Base-by-base conservation (phyloP, 441 rosid species). In the Gossypium lobatum region DNA sequence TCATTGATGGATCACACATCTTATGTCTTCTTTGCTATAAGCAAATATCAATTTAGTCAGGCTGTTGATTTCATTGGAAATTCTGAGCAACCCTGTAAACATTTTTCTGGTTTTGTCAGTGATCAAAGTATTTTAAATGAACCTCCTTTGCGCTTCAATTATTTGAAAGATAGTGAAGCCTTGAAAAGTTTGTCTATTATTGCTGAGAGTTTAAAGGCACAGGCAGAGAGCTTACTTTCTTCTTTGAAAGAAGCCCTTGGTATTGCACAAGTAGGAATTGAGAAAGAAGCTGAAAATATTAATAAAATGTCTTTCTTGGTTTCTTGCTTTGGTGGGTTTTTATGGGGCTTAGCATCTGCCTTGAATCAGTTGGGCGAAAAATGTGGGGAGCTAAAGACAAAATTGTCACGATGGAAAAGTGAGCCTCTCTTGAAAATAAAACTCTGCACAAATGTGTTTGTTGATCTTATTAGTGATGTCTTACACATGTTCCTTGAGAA, bases 1-100 rank as follows among this genome's bases (percentile, higher is more conserved):
- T 87, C 93, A 60, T 81, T 91, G 84, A 85, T 86, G 91, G 99
- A 95, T 81, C 93, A 87, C 84, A 91, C 99, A 6, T 91, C 94
- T 37, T 83, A 86, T 74, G 75, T 86, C 70, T 83, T 88, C 79
- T 75, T 85, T 76, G 85, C 83, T 37, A 53, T 87, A 72, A 83
- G 90, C 77, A 84, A 87, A 72, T 77, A 81, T 84, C 84, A 82
- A 9, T 82, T 83, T 57, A 73, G 77, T 80, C 67, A 58, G 79
- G 85, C 77, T 68, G 58, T 85, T 62, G 57, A 71, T 17, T 72
- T 76, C 14, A 71, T 58, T 53, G 25, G 73, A 31, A 26, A 48
- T 75, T 60, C 74, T 16, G 53, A 80, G 75, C 55, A 75, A 73
- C 42, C 64, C 67, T 72, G 65, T 73, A 73, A 77, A 76, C 74